Evolutionary conservation across 352 stramenopile species (phyloP).

Genomic region (Pythium volutum): DNA sequence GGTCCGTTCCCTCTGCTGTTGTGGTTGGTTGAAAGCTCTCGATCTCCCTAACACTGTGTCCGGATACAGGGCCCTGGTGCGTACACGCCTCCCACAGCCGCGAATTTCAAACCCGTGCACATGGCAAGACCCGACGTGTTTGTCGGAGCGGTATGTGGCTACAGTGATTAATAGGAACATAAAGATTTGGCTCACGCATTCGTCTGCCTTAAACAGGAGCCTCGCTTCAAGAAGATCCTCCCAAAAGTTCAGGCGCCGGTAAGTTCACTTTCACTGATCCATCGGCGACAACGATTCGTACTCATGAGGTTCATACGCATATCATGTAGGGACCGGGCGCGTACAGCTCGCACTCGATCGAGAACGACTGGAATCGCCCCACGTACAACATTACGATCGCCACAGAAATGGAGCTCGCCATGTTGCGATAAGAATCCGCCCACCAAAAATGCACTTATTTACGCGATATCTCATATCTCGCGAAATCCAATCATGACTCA

Average conservation of each 20-base stretch:
- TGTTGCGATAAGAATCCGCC: constrained; percentile 32
- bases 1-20: constrained; percentile 37
- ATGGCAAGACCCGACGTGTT: constrained; percentile 72
- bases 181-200: neutral
- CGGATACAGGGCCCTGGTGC: constrained; percentile 48
- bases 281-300: neutral
- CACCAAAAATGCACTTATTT: neutral
- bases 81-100: constrained; percentile 38
- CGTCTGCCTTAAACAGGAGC: constrained; percentile 40
- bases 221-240: constrained; percentile 64
- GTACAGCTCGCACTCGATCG: constrained; percentile 68
- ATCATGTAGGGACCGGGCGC: constrained; percentile 55
- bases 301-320: neutral
- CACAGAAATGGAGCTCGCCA: constrained; percentile 79
- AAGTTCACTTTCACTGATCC: constrained; percentile 3
- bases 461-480: neutral
- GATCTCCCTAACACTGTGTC: neutral
- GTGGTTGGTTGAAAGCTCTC: neutral
- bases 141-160: constrained; percentile 39
- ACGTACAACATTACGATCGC: constrained; percentile 87
- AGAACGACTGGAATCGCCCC: constrained; percentile 82
- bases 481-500: neutral
- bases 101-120: constrained; percentile 54
- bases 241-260: constrained; percentile 58
- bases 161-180: neutral